phyloP scores from a whole-genome alignment of 2,329 filamentous ascomycete species.

The Colletotrichum musae region DNA sequence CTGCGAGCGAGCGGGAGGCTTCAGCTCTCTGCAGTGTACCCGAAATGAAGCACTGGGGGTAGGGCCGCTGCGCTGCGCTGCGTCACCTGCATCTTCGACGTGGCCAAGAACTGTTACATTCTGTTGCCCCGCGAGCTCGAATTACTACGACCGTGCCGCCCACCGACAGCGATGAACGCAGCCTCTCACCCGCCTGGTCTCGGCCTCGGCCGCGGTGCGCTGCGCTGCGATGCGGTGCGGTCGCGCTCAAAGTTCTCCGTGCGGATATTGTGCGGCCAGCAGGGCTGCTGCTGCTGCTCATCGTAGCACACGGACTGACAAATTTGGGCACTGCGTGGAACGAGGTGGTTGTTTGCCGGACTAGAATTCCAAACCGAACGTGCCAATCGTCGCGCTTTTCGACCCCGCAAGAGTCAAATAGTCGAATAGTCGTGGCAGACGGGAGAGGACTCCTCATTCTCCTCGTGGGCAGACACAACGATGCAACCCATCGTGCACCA shows the following conservation, averaged over 20 bases:
- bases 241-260: background rate
- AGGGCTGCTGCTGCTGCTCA: slow-evolving; percentile 7
- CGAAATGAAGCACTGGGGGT: slow-evolving; percentile 18
- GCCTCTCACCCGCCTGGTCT: slow-evolving; percentile 2
- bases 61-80: slow-evolving; percentile 1
- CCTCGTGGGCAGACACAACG: slow-evolving; percentile 21
- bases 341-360: background rate
- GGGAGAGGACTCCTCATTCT: slow-evolving; percentile 6
- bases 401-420: slow-evolving; percentile 2
- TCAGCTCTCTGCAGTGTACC: slow-evolving; percentile 26
- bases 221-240: too few relatives aligned
- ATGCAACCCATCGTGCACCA: slow-evolving; percentile 26
- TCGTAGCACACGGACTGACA: slow-evolving; percentile 4
- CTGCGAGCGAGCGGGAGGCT: slow-evolving; percentile 9
- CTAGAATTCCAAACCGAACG: slow-evolving; percentile 26
- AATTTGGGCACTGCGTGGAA: background rate
- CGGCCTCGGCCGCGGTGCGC: background rate
- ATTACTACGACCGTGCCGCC: slow-evolving; percentile 25
- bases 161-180: slow-evolving; percentile 14
- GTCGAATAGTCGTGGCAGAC: background rate
- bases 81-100: slow-evolving; percentile 33
- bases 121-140: slow-evolving; percentile 19
- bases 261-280: slow-evolving; percentile 8
- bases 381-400: slow-evolving; percentile 23
- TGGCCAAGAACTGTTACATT: slow-evolving; percentile 30